Base-by-base conservation (phyloP, 2,329 filamentous ascomycete species). In the Huntiella decipiens region DNA sequence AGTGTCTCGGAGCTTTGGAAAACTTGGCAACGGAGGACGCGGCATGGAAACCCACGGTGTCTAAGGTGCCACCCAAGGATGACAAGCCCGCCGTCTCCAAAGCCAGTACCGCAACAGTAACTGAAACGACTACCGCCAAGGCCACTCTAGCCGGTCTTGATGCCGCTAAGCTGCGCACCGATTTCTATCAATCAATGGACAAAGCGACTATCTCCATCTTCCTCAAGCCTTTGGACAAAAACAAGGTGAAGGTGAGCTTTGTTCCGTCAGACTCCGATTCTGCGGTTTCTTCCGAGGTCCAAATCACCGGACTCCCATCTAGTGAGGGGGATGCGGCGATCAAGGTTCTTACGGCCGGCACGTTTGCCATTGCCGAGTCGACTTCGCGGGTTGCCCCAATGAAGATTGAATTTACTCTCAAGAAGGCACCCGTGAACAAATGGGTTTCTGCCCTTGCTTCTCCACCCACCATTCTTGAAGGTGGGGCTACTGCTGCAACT, bases 341-440 rank as follows among this genome's bases (percentile, higher is more conserved):
- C n/a, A 47, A 36, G 15, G 17, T 50, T 11, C n/a, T 8, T 3
- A 34, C 45, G 3, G 37, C 32, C 12, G 45, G 45, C n/a, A 17
- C 45, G 4, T n/a, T 50, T 17, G 19, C 19, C 8, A 50, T 50
- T 0, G 55, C 66, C 1, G 61, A 67, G 31, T 84, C 75, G 15
- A 78, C 67, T 38, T 73, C 66, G 53, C 71, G 67, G 1, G 71
- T 92, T 45, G 79, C 81, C 37, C 68, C 79, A 1, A 84, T 77
- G 55, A 94, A 94, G 59, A 69, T 93, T 45, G 86, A 93, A 59
- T 64, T 94, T 34, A 70, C 65, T 8, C 68, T 94, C 12, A 69
- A 68, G 50, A 94, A 94, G 60, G 64, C 68, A 36, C 66, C 60
- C 1, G 60, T 71, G 0, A 79, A 78, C 5, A 87, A 83, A 57